Percentiles rank a stretch among this genome's conserved stretches.
phyloP scores from a whole-genome alignment of 306 rosid species.

The Acacia confusa region DNA sequence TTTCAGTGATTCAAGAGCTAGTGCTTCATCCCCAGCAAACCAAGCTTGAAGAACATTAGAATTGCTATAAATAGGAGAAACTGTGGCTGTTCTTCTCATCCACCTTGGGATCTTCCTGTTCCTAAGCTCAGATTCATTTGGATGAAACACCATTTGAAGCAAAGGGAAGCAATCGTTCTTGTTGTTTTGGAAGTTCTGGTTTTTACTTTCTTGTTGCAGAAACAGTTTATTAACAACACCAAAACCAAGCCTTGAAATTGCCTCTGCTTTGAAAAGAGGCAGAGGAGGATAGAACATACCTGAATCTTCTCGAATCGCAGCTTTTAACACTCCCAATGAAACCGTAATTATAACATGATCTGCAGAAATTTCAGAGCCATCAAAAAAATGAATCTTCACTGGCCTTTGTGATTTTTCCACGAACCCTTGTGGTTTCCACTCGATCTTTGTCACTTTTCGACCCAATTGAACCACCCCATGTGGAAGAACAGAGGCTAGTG shows the following conservation, averaged over 20 bases:
- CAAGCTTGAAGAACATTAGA: slow-evolving; percentile 60
- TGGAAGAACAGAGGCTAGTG: slow-evolving; percentile 69
- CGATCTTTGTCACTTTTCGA: slow-evolving; percentile 57
- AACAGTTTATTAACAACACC: slow-evolving; percentile 94
- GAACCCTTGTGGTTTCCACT: slow-evolving; percentile 46
- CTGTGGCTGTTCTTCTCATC: slow-evolving; percentile 60
- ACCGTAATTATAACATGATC: slow-evolving; percentile 91
- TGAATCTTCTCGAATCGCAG: slow-evolving; percentile 58
- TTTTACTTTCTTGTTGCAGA: slow-evolving; percentile 41
- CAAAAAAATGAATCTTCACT: slow-evolving; percentile 76
- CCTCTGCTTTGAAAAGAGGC: slow-evolving; percentile 74
- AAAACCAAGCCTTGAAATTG: slow-evolving; percentile 90
- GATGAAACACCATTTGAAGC: slow-evolving; percentile 75
- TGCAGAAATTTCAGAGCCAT: slow-evolving; percentile 68
- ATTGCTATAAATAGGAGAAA: slow-evolving; percentile 50
- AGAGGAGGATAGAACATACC: slow-evolving; percentile 77
- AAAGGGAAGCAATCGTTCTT: slow-evolving; percentile 55
- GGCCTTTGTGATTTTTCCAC: slow-evolving; percentile 39
- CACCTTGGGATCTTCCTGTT: slow-evolving; percentile 62
- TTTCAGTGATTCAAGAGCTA: slow-evolving; percentile 50
- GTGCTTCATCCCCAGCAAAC: slow-evolving; percentile 71
- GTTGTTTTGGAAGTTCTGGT: slow-evolving; percentile 13
- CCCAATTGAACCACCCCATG: slow-evolving; percentile 64
- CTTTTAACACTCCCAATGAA: slow-evolving; percentile 88
- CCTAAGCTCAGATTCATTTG: slow-evolving; percentile 52